Evolutionary conservation across 768 basidiomycete genomes (phyloP), one percentile per base, ranked within the genome.

Genomic region (Pilatotrama ljubarskyi): DNA sequence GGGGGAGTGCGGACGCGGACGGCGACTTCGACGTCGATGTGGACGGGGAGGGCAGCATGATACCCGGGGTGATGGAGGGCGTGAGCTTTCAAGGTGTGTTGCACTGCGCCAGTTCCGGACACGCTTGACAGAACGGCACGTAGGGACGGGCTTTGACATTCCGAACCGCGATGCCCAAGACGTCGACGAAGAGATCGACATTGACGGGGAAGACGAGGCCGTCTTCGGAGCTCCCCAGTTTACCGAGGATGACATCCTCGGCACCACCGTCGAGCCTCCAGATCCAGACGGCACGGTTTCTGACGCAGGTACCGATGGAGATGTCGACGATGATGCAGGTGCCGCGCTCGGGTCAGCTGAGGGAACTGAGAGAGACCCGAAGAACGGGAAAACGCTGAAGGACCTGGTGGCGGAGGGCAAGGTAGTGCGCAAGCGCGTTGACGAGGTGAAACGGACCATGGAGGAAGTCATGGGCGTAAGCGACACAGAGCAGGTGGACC

Each of bases 131-230:
- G 5, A 14, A 22, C 35, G 1, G 43, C 46, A 60, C n/a, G 24
- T 61, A 87, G 90, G 88, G 13, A 82, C 84, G 7, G 91, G 91
- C n/a, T 90, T 92, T 69, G 79, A 84, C 58, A 79, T 84, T 9
- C 84, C 88, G 40, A 76, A 83, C 61, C 75, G 74, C 24, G 70
- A 78, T n/a, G 76, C 80, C 17, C 75, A 79, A 59, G 90, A 91
- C 59, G 80, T 89, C 2, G 91, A 93, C 29, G 90, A 88, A 17
- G 91, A 91, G 46, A 78, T 93, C 10, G 91, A 93, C 58, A 76
- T 92, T 10, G 91, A 91, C 57, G 90, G 91, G 2, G 88, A 89
- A 55, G 90, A 91, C 68, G 79, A 84, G 55, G 80, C 69, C 3
- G 66, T 80, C 1, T 93, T 84, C 66, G 91, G 91, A 1, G 81